Base-by-base conservation (phyloP, 805 yeast species). In the Yamadazyma paraphyllophila region DNA sequence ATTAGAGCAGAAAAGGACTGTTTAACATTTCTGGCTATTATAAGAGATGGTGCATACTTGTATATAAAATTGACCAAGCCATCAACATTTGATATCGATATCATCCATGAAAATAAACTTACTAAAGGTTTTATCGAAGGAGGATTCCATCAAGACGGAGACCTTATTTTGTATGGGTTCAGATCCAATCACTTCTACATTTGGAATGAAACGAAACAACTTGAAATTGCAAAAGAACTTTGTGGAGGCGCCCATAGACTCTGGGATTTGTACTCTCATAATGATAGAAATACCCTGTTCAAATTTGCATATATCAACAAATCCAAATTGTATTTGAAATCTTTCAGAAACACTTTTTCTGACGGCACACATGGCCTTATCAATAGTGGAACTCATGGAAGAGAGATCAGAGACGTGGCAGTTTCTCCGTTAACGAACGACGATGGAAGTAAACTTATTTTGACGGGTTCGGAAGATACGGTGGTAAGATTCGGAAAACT, bases 171-270 rank as follows among this genome's bases (percentile, higher is more conserved):
- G 2, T 88, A 80, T 61, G 98, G 98, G 1, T 92, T 94, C 73
- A 81, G 82, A 54, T 88, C 94, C 1, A 83, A 84, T 41, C 67
- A 76, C 41, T 90, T 92, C 58, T 85, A 84, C 56, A 63, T 88
- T 16, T 89, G 89, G 83, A 88, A 91, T 61, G 96, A 88, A 57
- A 80, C 90, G 1, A 70, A 75, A 36, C 90, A 87, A 53, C 71
- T 74, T 43, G 96, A 90, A 60, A 60, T 88, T 2, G 69, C 78
- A 39, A 77, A 82, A 46, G 88, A 82, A 50, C 63, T 74, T 11
- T 94, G 98, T 63, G 98, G 98, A 24, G 98, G 98, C 2, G 80
- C 94, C 2, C 97, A 91, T 60, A 74, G 98, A 48, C 78, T 80
- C 48, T 94, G 97, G 97, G 73, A 76, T 29, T 66, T 86, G 20